Evolutionary conservation across 805 yeast species (phyloP).

Genomic region (Yarrowia keelungensis): DNA sequence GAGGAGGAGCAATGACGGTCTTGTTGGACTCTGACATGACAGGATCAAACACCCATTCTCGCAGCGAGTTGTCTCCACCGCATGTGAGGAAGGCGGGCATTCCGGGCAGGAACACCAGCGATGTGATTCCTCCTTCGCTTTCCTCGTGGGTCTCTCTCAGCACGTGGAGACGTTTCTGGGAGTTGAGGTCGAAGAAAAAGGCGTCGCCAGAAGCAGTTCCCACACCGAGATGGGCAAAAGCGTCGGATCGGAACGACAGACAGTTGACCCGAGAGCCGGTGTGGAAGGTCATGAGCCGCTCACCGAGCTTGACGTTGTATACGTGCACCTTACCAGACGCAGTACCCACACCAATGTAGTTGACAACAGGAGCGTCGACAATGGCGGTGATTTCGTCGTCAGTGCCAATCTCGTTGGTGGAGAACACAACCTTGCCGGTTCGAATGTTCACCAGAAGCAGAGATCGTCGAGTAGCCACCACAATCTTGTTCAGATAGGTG

Average conservation of each 20-base stretch:
- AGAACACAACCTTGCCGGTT: conserved; percentile 73
- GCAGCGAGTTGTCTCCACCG: conserved; percentile 89
- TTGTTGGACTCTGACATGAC: conserved; percentile 63
- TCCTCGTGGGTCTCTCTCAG: conserved; percentile 77
- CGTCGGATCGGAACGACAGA: conserved; percentile 89
- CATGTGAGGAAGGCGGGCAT: conserved; percentile 89
- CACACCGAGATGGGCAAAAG: conserved; percentile 79
- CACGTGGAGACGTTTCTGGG: conserved; percentile 75
- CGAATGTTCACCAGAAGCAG: conserved; percentile 74
- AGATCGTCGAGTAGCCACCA: conserved; percentile 74
- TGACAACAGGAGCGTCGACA: conserved; percentile 86
- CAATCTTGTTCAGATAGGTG: conserved; percentile 88
- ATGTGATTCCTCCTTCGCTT: conserved; percentile 75
- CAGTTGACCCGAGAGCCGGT: conserved; percentile 57
- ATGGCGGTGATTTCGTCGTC: conserved; percentile 66
- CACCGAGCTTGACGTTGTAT: conserved; percentile 72
- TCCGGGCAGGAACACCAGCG: conserved; percentile 79
- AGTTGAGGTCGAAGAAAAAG: conserved; percentile 80
- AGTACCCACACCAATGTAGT: conserved; percentile 79
- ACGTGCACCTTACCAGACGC: conserved; percentile 69
- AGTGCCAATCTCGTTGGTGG: conserved; percentile 56
- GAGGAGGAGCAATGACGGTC: conserved; percentile 80
- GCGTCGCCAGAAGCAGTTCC: conserved; percentile 83
- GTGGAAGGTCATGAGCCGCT: conserved; percentile 56
- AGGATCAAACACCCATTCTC: conserved; percentile 94